A percentile compares a stretch with the other conserved stretches of the same genome.
Conservation (phyloP, 2,329 filamentous ascomycete genomes). For the Aspergillus sp. region DNA sequence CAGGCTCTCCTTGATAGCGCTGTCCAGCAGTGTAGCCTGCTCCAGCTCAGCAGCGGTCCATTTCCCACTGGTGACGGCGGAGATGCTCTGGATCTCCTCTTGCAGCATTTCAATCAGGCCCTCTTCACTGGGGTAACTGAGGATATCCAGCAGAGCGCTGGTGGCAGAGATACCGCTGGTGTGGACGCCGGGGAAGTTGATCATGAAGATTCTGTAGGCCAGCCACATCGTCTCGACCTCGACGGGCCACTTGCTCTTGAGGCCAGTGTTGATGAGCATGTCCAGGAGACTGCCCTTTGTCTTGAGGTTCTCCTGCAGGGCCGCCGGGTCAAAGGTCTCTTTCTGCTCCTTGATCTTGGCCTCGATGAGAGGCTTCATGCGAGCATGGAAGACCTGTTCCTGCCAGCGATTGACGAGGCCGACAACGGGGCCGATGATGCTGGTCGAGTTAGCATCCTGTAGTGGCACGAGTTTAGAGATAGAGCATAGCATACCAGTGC, state of each 20-base stretch:
- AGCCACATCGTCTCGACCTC: constrained; percentile 15
- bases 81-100: constrained; percentile 9
- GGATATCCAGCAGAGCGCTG: constrained; percentile 14
- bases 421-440: constrained; percentile 12
- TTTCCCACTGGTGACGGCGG: not conserved
- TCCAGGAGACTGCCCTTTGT: constrained; percentile 13
- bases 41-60: constrained; percentile 13
- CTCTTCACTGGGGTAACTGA: constrained; percentile 4
- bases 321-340: not conserved
- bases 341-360: constrained; percentile 10
- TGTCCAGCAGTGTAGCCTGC: constrained; percentile 9
- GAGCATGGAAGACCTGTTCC: constrained; percentile 11
- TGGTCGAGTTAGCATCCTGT: not conserved
- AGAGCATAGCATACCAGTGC: constrained; percentile 4
- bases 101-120: constrained; percentile 3
- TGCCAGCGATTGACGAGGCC: constrained; percentile 13
- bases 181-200: constrained; percentile 18
- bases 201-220: constrained; percentile 16
- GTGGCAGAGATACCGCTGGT: constrained; percentile 15
- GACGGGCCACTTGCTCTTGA: constrained; percentile 16
- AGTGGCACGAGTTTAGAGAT: not conserved
- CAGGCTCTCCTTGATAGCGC: constrained; percentile 15
- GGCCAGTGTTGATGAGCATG: constrained; percentile 11
- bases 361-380: constrained; percentile 15
- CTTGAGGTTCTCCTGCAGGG: constrained; percentile 8